These are phyloP conservation scores for Carex scoparia DNA, from an alignment of 176 grass and related monocot genomes.

Conservation along the genomic window DNA sequence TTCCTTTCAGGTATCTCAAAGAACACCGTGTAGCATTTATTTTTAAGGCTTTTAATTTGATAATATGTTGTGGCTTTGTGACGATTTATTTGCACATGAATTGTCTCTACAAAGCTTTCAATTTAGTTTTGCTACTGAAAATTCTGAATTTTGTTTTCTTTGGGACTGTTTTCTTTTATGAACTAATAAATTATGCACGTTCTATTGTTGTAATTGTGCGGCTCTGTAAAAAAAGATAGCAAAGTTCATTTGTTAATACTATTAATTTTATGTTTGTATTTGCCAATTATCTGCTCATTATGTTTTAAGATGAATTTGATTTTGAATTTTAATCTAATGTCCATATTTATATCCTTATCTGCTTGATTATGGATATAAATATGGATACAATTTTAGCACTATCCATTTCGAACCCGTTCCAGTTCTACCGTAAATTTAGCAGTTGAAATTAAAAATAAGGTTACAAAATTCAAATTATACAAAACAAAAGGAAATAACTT, in stretches of 20 bases:
- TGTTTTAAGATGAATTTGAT: no score
- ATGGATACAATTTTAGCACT: no score
- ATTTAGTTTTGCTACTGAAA: not conserved
- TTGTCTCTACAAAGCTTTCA: not conserved
- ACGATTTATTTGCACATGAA: not conserved
- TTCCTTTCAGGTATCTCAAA: not conserved
- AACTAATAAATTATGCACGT: not conserved
- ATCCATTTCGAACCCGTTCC: no score
- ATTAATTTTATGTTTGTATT: no score
- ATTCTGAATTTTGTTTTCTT: not conserved
- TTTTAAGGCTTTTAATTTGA: not conserved
- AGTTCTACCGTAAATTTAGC: not conserved
- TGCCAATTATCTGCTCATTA: no score
- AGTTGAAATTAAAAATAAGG: not conserved
- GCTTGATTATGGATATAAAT: no score
- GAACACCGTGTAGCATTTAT: not conserved
- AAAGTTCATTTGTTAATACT: constrained; percentile 7
- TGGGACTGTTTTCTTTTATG: not conserved
- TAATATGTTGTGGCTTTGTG: not conserved
- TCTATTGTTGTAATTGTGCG: constrained; percentile 26
- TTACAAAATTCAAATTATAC: not conserved
- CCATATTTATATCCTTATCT: no score
- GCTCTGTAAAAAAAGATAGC: constrained; percentile 66
- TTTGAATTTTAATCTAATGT: no score
- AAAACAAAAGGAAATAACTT: not conserved